Conservation (phyloP, 176 grass and related monocot genomes). For the Oryza australiensis region DNA sequence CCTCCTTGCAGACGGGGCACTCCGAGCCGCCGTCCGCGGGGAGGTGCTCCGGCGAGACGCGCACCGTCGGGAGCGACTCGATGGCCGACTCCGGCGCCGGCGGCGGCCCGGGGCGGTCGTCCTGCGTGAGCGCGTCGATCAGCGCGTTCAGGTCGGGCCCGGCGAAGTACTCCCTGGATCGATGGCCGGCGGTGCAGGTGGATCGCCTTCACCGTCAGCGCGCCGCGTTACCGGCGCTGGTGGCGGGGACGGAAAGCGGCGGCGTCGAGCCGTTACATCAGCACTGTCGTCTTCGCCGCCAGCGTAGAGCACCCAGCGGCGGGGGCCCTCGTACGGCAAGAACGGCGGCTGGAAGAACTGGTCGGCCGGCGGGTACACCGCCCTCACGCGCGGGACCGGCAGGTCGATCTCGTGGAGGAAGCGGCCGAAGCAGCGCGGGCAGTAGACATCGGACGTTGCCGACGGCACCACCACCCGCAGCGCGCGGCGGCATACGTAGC, state of each 20-base stretch:
- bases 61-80: constrained; percentile 72
- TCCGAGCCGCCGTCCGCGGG: constrained; percentile 61
- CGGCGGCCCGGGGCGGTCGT: constrained; percentile 63
- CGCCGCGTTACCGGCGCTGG: not conserved
- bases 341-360: constrained; percentile 48
- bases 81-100: constrained; percentile 61
- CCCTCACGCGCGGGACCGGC: constrained; percentile 34
- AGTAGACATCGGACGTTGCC: constrained; percentile 60
- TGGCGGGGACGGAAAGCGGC: constrained; percentile 33
- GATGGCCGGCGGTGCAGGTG: not conserved
- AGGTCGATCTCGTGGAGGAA: constrained; percentile 83
- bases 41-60: constrained; percentile 52
- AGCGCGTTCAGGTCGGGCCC: constrained; percentile 61
- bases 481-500: constrained; percentile 77
- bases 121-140: constrained; percentile 72
- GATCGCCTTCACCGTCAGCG: not conserved
- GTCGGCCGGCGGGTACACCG: constrained; percentile 25
- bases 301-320: constrained; percentile 43
- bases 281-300: not conserved
- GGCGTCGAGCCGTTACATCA: not conserved
- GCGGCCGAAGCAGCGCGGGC: constrained; percentile 68
- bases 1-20: constrained; percentile 95
- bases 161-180: constrained; percentile 53
- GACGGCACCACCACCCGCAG: constrained; percentile 70
- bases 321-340: constrained; percentile 47